A percentile compares a stretch with the other conserved stretches of the same genome.
phyloP scores from a whole-genome alignment of 1,284 basidiomycete species.

The Marasmius tenuissimus region DNA sequence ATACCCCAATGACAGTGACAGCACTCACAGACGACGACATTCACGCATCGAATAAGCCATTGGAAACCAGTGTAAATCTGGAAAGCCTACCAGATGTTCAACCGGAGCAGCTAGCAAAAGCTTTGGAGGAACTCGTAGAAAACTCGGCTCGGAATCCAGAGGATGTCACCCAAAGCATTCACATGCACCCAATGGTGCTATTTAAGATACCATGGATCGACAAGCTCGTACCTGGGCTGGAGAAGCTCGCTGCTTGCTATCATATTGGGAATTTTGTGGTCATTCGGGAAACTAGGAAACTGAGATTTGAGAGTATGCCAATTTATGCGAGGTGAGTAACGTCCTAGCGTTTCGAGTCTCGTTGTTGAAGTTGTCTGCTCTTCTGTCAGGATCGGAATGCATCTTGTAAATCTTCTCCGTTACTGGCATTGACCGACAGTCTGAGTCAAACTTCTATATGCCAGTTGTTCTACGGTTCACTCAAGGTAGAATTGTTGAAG shows the following conservation, averaged over 20 bases:
- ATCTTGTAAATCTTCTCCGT: constrained; percentile 36
- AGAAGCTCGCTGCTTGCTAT: constrained; percentile 49
- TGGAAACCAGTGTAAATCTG: constrained; percentile 25
- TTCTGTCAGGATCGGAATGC: constrained; percentile 63
- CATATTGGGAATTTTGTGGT: constrained; percentile 71
- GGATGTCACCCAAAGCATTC: constrained; percentile 43
- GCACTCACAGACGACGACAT: not conserved
- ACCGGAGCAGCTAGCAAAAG: constrained; percentile 33
- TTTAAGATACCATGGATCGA: constrained; percentile 39
- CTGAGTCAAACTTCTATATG: not conserved
- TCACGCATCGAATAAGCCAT: constrained; percentile 19
- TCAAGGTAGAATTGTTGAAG: constrained; percentile 55
- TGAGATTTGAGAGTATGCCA: constrained; percentile 81
- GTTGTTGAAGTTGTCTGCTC: not conserved
- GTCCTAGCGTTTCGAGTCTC: not conserved
- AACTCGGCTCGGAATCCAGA: constrained; percentile 32
- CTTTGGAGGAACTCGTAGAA: constrained; percentile 42
- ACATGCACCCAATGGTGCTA: constrained; percentile 35
- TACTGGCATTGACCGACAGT: not conserved
- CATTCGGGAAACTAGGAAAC: constrained; percentile 56
- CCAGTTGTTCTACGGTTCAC: constrained; percentile 61
- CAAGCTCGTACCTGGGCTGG: constrained; percentile 52
- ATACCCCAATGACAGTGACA: not conserved
- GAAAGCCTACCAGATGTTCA: constrained; percentile 28
- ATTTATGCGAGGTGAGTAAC: constrained; percentile 58